Evolutionary conservation across 192 early-diverging fungal genomes (phyloP), one percentile per base, ranked within the genome.

Genomic region (Coemansia sp.): DNA sequence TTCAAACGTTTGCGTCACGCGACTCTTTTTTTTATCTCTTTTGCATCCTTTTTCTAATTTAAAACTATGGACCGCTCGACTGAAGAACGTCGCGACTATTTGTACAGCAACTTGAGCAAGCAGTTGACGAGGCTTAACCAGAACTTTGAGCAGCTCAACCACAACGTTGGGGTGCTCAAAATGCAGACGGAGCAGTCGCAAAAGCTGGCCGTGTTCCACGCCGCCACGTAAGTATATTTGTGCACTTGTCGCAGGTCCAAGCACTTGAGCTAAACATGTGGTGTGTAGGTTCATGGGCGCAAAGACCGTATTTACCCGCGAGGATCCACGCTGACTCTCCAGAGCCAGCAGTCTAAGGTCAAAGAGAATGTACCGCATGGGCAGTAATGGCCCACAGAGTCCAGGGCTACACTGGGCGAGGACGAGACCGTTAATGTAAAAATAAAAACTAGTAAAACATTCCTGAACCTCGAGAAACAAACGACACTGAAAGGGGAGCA

Each of bases 81-180:
- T 62, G 78, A 81, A 29, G 60, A 67, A 56, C 63, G 74, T 3
- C 66, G 79, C 23, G 73, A 76, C 62, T 73, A 49, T 39, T 56
- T 81, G 29, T 81, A 81, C 57, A 62, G 35, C 48, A 73, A 81
- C 41, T 67, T 81, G 38, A 73, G 70, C 70, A 73, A 67, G 51
- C 79, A 81, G 60, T 67, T 81, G 8, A 45, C 55, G 15, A 63
- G 70, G 11, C 74, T 81, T 5, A 72, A 76, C 56, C 54, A 53
- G 23, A 81, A 81, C 74, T 73, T 81, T 63, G 74, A 73, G 51
- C 63, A 51, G 55, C 74, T 81, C 22, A 60, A 69, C 49, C 58
- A 41, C 25, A 81, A 81, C 56, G 47, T 81, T 19, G 27, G 21
- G 0, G 50, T 59, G 12, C 67, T 81, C 43, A 65, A 58, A 35